phyloP scores from a whole-genome alignment of 306 rosid genomes.

The apple (Malus domestica) region ASM211411v1 NC_041789.1:31522501-31523000 shows the following conservation, averaged over 20 bases:
- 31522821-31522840: neutral
- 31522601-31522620: constrained; percentile 17
- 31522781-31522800: constrained; percentile 15
- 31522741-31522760: neutral
- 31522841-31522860: too few species aligned
- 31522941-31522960: constrained; percentile 14
- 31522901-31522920: too few species aligned
- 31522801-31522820: constrained; percentile 28
- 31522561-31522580: neutral
- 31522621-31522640: neutral
- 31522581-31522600: neutral
- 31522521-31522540: constrained; percentile 36
- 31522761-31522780: constrained; percentile 18
- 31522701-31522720: neutral
- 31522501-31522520: neutral
- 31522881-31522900: too few species aligned
- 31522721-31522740: neutral
- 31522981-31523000: constrained; percentile 18
- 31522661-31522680: neutral
- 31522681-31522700: neutral
- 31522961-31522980: constrained; percentile 20
- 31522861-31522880: too few species aligned
- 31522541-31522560: constrained; percentile 30
- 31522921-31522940: too few species aligned
- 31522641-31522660: neutral